These are phyloP conservation scores for Phytophthora parvispora DNA, from an alignment of 352 stramenopile genomes.

Conservation along the genomic window DNA sequence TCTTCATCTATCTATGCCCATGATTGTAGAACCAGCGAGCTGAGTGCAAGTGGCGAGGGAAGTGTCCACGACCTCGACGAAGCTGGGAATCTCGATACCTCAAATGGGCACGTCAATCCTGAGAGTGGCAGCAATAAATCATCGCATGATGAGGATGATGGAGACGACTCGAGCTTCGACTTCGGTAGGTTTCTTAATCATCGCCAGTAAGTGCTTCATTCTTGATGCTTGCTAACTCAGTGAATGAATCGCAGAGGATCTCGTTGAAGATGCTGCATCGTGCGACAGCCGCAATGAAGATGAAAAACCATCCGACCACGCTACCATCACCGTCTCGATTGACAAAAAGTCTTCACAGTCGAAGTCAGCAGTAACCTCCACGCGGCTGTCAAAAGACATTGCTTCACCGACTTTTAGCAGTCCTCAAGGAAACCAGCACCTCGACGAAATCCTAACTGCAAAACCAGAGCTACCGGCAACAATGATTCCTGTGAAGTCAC, in stretches of 20 bases:
- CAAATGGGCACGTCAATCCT: neutral
- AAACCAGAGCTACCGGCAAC: neutral
- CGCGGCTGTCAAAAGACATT: neutral
- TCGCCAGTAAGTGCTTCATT: neutral
- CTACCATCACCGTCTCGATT: neutral
- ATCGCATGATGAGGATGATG: neutral
- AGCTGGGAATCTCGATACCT: neutral
- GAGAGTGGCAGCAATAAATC: slow-evolving; percentile 4
- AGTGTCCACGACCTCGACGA: slow-evolving; percentile 1
- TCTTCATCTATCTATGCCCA: slow-evolving; percentile 5
- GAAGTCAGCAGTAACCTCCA: neutral
- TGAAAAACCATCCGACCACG: neutral
- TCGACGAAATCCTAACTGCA: neutral
- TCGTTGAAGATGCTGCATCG: slow-evolving; percentile 40
- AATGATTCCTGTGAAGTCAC: slow-evolving; percentile 18
- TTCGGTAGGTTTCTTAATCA: slow-evolving; percentile 48
- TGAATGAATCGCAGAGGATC: slow-evolving; percentile 34
- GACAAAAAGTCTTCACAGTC: neutral
- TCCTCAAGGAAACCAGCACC: slow-evolving; percentile 9
- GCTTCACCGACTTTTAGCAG: neutral
- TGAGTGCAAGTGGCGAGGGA: slow-evolving; percentile 14
- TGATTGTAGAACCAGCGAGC: slow-evolving; percentile 42
- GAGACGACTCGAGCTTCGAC: slow-evolving; percentile 51
- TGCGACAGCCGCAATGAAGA: slow-evolving; percentile 25
- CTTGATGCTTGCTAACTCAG: neutral